Evolutionary conservation across 2,329 filamentous ascomycete species (phyloP), one percentile per base, ranked within the genome.

Genomic region (Xylariaceae sp.): DNA sequence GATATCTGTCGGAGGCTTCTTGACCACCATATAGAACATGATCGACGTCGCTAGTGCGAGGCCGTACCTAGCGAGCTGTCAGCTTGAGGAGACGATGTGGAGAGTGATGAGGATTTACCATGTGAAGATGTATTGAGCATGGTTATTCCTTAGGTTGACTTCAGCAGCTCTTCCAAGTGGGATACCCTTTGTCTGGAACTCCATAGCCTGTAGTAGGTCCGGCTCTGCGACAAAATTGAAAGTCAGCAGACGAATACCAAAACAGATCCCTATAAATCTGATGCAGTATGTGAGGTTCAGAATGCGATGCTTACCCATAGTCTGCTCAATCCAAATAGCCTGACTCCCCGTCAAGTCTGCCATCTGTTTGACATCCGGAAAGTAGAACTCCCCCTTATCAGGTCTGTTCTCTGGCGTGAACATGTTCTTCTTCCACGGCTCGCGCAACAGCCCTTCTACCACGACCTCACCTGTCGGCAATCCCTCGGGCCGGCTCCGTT

Each of bases 41-140:
- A 98, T 79, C 11, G 88, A 82, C 30, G 93, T 98, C 43, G 90
- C 90, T 31, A 85, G 65, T 43, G 81, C 85, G 49, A 95, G 76
- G 48, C 86, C 87, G 61, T 94, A 96, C 89, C 89, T 95, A 52
- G 17, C 15, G 26, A 31, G 41, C 35, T 18, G 40, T 53, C 31
- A 51, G 49, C 19, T n/a, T 32, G 13, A 17, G 12, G 30, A n/a
- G 13, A 17, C 36, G 26, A 41, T 19, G 33, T 36, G 8, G 12
- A 33, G 33, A 38, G 2, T 13, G 32, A 29, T n/a, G 30, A 32
- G 15, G 30, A 32, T 82, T 60, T 79, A 97, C 93, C 93, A 98
- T 52, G 93, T 98, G 65, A 96, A 93, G 54, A 98, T 98, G 66
- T 98, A 98, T 72, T 97, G 93, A 50, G 88, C 83, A 66, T 98